Percentiles rank a stretch among this genome's conserved stretches.
Evolutionary conservation across 768 basidiomycete species (phyloP).

Genomic region (Russula emetica): DNA sequence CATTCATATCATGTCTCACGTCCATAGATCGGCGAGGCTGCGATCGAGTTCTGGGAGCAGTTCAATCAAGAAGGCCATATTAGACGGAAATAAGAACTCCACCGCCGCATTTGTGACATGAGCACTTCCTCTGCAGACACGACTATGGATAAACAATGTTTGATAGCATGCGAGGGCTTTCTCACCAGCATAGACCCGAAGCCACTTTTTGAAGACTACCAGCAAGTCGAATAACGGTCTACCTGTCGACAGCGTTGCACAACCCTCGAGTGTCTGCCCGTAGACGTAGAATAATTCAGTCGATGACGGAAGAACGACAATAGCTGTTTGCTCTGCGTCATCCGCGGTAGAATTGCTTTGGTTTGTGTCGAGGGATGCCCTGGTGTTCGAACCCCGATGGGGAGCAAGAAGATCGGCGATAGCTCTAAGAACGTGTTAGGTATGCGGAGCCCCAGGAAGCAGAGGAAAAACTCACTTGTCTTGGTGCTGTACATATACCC

Average conservation of each 20-base stretch:
- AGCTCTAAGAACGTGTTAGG: slow-evolving; percentile 47
- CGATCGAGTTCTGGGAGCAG: slow-evolving; percentile 38
- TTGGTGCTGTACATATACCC: slow-evolving; percentile 92
- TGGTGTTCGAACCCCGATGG: slow-evolving; percentile 60
- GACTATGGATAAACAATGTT: slow-evolving; percentile 21
- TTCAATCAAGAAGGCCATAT: background rate
- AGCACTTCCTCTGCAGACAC: slow-evolving; percentile 78
- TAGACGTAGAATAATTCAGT: slow-evolving; percentile 98
- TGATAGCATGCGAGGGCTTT: slow-evolving; percentile 5
- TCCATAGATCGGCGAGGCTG: slow-evolving; percentile 69
- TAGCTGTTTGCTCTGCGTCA: slow-evolving; percentile 45
- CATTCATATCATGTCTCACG: slow-evolving; percentile 65
- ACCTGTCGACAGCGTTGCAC: slow-evolving; percentile 83
- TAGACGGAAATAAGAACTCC: slow-evolving; percentile 17
- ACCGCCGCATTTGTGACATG: slow-evolving; percentile 69
- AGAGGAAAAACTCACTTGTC: slow-evolving; percentile 62
- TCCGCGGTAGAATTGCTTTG: slow-evolving; percentile 40
- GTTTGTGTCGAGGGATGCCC: slow-evolving; percentile 61
- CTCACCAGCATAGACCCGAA: slow-evolving; percentile 86
- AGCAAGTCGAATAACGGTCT: slow-evolving; percentile 79
- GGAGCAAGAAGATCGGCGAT: slow-evolving; percentile 86
- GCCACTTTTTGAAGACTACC: slow-evolving; percentile 86
- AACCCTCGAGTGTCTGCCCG: slow-evolving; percentile 90
- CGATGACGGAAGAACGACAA: slow-evolving; percentile 83
- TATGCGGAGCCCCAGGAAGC: background rate